Percentiles rank a stretch among this genome's conserved stretches.
Evolutionary conservation across 1,139 yeast species (phyloP).

Genomic region (Scheffersomyces lignicola): DNA sequence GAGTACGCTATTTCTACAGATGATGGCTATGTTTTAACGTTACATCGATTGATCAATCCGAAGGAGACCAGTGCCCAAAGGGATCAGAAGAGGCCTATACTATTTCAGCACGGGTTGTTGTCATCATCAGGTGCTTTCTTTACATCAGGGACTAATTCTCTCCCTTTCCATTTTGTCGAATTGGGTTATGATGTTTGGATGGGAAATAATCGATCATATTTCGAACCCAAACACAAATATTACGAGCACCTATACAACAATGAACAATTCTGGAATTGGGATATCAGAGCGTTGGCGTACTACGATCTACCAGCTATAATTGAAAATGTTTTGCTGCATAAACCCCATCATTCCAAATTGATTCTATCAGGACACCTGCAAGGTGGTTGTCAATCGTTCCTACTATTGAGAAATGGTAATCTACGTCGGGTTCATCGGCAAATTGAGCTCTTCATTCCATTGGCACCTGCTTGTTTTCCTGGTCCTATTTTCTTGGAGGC

Average conservation of each 20-base stretch:
- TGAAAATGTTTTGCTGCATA: conserved; percentile 50
- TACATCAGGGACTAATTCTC: conserved; percentile 72
- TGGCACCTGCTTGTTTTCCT: conserved; percentile 90
- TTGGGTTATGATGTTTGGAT: conserved; percentile 90
- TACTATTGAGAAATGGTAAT: conserved; percentile 49
- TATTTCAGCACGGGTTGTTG: conserved; percentile 81
- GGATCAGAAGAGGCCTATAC: conserved; percentile 52
- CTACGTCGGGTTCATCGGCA: conserved; percentile 38
- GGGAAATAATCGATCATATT: conserved; percentile 89
- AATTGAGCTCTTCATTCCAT: conserved; percentile 66
- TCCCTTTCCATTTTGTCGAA: conserved; percentile 62
- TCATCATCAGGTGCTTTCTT: conserved; percentile 86
- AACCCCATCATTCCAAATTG: conserved; percentile 48
- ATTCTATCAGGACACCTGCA: conserved; percentile 84
- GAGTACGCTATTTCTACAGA: conserved; percentile 63
- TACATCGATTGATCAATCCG: conserved; percentile 66
- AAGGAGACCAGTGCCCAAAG: conserved; percentile 32
- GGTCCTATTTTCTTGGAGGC: conserved; percentile 67
- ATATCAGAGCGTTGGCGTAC: conserved; percentile 73
- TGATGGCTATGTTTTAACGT: conserved; percentile 73
- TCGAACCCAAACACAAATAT: conserved; percentile 61
- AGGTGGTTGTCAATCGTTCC: conserved; percentile 84
- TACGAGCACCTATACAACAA: conserved; percentile 44
- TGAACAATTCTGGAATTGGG: conserved; percentile 80
- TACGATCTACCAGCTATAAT: conserved; percentile 76